Base-by-base conservation (phyloP, 306 rosid genomes). In the Prosopis cineraria region DNA sequence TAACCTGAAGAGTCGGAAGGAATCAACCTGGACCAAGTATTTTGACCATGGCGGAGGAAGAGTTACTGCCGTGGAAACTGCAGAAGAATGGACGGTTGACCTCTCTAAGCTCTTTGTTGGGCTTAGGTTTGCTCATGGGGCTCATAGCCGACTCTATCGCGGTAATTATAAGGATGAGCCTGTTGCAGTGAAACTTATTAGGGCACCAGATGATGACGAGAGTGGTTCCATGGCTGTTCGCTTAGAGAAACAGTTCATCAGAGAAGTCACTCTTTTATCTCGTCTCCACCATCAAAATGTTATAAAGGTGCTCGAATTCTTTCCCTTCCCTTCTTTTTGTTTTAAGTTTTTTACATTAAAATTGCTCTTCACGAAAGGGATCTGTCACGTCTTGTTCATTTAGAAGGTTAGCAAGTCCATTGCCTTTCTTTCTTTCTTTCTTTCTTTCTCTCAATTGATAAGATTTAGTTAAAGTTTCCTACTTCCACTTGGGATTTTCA, bases 111-210 rank as follows among this genome's bases (percentile, higher is more conserved):
- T 96, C 81, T 90, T 88, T 84, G 79, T 96, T 50, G 99, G 98
- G 36, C 84, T 82, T n/a, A 93, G 79, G 82, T 96, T 96, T 75
- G 99, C 99, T 72, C 99, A 96, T 80, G 99, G 99, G 6, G 96
- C 98, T 27, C 96, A 93, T 81, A 96, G 99, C 84, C 76, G 97
- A 55, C 96, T 96, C 33, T 96, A 96, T 81, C 98, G 88, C 74
- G 99, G 99, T 77, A 84, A 84, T 73, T 96, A 96, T 84, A 88
- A 86, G 3, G 93, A 88, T 4, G 84, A 88, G 67, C 48, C 89
- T 73, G 97, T 96, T 50, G 99, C 99, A 12, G 92, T 96, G 62
- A 96, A 96, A 81, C 82, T 93, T n/a, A 91, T 93, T 52, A 75
- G 85, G 72, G 88, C 65, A 31, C 98, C 97, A 0, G 99, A 96